Base-by-base conservation (phyloP, 2,329 filamentous ascomycete species). In the Colletotrichum tropicale region DNA sequence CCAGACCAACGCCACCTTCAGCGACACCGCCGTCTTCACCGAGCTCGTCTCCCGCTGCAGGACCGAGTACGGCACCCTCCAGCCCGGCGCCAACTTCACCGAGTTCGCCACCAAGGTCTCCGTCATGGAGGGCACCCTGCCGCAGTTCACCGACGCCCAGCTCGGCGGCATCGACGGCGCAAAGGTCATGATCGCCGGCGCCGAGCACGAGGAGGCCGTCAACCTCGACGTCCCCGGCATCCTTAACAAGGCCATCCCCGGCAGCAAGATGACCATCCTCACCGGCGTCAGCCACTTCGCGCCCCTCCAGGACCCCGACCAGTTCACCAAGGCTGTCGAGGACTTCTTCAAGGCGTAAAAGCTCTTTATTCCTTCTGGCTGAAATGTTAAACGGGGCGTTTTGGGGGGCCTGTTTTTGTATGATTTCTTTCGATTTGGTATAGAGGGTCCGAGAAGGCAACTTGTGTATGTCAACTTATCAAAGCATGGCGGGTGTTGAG, bases 261-360 rank as follows among this genome's bases (percentile, higher is more conserved):
- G 83, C 5, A 87, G 86, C 72, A 79, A 80, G 68, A 70, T 85
- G 60, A 78, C 81, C 48, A 85, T 83, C 9, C 76, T 87, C 75
- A 80, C 74, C 3, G 82, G 81, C 2, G 85, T 87, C 8, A 87
- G 85, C 75, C 86, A 87, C 75, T 87, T 87, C 77, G 85, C 85
- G 43, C 86, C 86, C 2, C 38, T 86, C 18, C 86, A 87, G 77
- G 82, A 87, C 77, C 84, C 86, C 5, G 79, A 78, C 3, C 80
- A 83, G 75, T 85, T 85, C 66, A 80, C 83, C 4, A 72, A 76
- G 15, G 82, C 82, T 24, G 78, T 85, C 8, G 76, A 81, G 75
- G 74, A 78, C 28, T 85, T 83, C 52, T 78, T 84, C 68, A 72
- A 75, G 32, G 75, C 76, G 8, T 77, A 55, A 61, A 16, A 15